phyloP scores from a whole-genome alignment of 1,284 basidiomycete species.

The Sporisorium scitamineum region DNA sequence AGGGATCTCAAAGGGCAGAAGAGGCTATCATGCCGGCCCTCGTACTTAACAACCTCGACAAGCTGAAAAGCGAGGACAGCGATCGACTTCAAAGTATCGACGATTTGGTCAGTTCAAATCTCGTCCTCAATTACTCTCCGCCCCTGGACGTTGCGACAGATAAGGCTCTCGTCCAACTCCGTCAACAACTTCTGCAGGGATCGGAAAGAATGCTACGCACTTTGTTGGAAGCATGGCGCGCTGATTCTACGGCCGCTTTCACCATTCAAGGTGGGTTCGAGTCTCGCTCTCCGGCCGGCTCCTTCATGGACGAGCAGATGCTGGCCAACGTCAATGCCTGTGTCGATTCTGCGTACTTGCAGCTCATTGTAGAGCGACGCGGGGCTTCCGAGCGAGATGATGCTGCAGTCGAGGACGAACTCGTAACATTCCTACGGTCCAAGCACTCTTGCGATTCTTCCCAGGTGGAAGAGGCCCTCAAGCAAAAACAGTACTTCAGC shows the following conservation, averaged over 20 bases:
- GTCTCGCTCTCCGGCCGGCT: slow-evolving; percentile 18
- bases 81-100: slow-evolving; percentile 27
- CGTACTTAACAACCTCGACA: slow-evolving; percentile 16
- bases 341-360: slow-evolving; percentile 34
- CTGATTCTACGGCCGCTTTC: slow-evolving; percentile 3
- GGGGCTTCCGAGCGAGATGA: background rate
- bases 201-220: slow-evolving; percentile 47
- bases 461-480: slow-evolving; percentile 23
- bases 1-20: background rate
- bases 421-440: slow-evolving; percentile 29
- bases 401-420: slow-evolving; percentile 15
- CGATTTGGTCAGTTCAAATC: slow-evolving; percentile 30
- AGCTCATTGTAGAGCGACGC: slow-evolving; percentile 22
- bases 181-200: slow-evolving; percentile 6
- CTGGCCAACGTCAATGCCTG: slow-evolving; percentile 23
- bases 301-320: slow-evolving; percentile 45
- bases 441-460: slow-evolving; percentile 35
- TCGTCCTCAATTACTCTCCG: slow-evolving; percentile 56
- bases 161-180: slow-evolving; percentile 24
- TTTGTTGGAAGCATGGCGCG: slow-evolving; percentile 30
- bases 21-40: slow-evolving; percentile 35
- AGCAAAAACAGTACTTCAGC: slow-evolving; percentile 12
- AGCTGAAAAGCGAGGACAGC: slow-evolving; percentile 4
- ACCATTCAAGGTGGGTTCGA: background rate
- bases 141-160: slow-evolving; percentile 34